These are phyloP conservation scores for Aspergillus fischeri DNA, from an alignment of 2,329 filamentous ascomycete genomes.

Conservation along the genomic window DNA sequence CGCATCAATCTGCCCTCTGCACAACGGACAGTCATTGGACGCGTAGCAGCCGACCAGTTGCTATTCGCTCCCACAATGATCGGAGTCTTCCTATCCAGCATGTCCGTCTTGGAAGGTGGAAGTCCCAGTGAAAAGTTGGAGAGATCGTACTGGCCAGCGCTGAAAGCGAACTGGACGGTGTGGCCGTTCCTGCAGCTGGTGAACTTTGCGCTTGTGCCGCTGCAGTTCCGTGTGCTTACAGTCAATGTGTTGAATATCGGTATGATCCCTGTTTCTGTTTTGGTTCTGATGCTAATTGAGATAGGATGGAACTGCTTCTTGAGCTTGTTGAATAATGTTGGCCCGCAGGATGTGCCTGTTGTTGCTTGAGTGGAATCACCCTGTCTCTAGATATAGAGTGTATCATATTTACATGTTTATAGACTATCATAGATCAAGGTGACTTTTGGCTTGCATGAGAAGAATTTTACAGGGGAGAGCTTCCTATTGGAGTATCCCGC, in stretches of 20 bases:
- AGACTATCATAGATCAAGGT: background rate
- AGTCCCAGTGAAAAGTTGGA: slow-evolving; percentile 10
- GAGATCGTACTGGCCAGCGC: slow-evolving; percentile 11
- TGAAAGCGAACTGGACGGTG: slow-evolving; percentile 12
- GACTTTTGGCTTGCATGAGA: background rate
- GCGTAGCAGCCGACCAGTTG: slow-evolving; percentile 12
- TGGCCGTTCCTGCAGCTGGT: slow-evolving; percentile 12
- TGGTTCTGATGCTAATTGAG: background rate
- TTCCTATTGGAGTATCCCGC: background rate
- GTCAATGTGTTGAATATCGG: slow-evolving; percentile 15
- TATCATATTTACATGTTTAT: background rate
- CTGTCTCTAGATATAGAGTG: background rate
- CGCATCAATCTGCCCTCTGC: slow-evolving; percentile 4
- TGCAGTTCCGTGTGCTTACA: slow-evolving; percentile 13
- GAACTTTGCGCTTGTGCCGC: slow-evolving; percentile 12
- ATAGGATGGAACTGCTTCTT: slow-evolving; percentile 17
- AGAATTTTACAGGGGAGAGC: no score
- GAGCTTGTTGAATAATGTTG: slow-evolving; percentile 12
- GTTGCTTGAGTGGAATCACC: background rate
- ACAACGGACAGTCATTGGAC: slow-evolving; percentile 5
- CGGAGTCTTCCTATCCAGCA: slow-evolving; percentile 14
- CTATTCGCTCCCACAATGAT: slow-evolving; percentile 15
- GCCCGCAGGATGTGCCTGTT: background rate
- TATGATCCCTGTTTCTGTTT: background rate
- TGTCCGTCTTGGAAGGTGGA: slow-evolving; percentile 11